These are phyloP conservation scores for Quercus rubra DNA, from an alignment of 306 rosid species.

Conservation along the genomic window DNA sequence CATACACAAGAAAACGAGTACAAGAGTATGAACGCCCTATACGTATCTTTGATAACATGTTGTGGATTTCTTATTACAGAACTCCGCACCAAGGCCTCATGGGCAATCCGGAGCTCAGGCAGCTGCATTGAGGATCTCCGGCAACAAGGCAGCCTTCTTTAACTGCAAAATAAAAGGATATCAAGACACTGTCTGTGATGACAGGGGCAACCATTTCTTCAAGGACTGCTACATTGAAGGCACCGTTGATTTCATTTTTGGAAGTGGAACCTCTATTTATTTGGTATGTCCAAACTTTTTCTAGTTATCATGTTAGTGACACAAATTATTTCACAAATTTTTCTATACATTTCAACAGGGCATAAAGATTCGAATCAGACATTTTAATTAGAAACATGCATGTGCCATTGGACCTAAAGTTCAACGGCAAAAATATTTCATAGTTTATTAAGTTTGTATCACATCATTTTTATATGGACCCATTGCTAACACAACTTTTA, in stretches of 20 bases:
- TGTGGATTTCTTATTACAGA: constrained; percentile 17
- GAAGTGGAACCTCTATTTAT: constrained; percentile 41
- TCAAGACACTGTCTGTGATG: constrained; percentile 55
- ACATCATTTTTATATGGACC: too few species aligned
- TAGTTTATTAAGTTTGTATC: too few species aligned
- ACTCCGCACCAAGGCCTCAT: constrained; percentile 40
- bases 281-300: constrained; percentile 26
- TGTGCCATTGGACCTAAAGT: too few species aligned
- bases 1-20: too few species aligned
- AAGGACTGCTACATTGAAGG: constrained; percentile 47
- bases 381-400: too few species aligned
- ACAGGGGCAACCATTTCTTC: constrained; percentile 39
- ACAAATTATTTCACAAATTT: too few species aligned
- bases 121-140: constrained; percentile 41
- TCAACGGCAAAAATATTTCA: too few species aligned
- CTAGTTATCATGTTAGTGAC: too few species aligned
- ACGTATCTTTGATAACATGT: not conserved
- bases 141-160: constrained; percentile 30
- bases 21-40: not conserved
- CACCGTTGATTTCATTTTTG: constrained; percentile 40
- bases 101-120: constrained; percentile 36
- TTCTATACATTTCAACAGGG: too few species aligned
- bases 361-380: too few species aligned
- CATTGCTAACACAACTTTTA: too few species aligned
- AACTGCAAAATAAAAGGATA: constrained; percentile 41